These are phyloP conservation scores for Apiospora arundinis DNA, from an alignment of 2,329 filamentous ascomycete genomes.

Conservation along the genomic window DNA sequence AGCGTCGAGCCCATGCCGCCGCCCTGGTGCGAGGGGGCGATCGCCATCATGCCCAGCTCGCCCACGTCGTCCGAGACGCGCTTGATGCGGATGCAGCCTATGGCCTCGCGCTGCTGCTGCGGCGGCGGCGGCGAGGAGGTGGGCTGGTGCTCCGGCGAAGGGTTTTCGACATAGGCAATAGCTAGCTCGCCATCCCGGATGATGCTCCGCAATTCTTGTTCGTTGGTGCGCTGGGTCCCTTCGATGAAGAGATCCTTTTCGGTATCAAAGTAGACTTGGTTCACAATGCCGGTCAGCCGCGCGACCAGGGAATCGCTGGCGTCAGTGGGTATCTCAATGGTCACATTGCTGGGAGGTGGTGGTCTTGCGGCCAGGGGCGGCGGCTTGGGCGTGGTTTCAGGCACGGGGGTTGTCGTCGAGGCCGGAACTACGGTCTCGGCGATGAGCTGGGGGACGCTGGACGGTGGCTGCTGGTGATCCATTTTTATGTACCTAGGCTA, in stretches of 20 bases:
- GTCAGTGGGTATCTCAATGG: conserved; percentile 30
- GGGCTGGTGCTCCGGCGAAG: not conserved
- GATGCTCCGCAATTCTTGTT: conserved; percentile 29
- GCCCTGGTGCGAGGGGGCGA: conserved; percentile 32
- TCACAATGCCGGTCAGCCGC: conserved; percentile 31
- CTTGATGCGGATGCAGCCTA: conserved; percentile 37
- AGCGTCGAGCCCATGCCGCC: conserved; percentile 36
- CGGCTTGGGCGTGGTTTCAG: not conserved
- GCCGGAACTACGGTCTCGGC: conserved; percentile 26
- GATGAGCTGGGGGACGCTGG: conserved; percentile 18
- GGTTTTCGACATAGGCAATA: conserved; percentile 26
- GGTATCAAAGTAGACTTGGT: conserved; percentile 56
- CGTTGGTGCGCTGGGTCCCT: conserved; percentile 33
- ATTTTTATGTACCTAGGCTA: not conserved
- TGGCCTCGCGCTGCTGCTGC: not conserved
- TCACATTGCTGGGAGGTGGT: not conserved
- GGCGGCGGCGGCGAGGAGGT: not conserved
- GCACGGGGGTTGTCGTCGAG: conserved; percentile 24
- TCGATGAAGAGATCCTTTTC: conserved; percentile 56
- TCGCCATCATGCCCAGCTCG: conserved; percentile 39
- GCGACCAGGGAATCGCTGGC: conserved; percentile 29
- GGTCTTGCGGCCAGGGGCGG: not conserved
- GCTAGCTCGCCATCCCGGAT: conserved; percentile 34
- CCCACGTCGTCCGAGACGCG: conserved; percentile 26
- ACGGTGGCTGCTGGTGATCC: not conserved